Conservation (phyloP, 73 alveolate genomes). For the Effrenium voratum region DNA sequence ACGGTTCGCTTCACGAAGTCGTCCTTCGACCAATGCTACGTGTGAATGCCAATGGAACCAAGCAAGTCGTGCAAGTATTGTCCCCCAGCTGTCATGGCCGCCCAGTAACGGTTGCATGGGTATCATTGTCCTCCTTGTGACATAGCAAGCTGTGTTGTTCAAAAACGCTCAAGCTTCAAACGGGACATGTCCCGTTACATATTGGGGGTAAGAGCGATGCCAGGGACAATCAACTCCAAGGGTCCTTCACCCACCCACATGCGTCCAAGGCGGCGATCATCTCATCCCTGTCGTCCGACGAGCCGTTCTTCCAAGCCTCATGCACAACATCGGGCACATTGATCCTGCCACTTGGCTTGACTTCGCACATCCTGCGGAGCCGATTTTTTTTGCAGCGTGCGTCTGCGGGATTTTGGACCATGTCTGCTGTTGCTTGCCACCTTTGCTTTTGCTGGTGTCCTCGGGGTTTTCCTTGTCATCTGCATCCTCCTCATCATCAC, state of each 20-base stretch:
- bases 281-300: background rate
- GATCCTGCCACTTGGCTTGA: background rate
- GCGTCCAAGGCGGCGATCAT: background rate
- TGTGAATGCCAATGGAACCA: too few relatives aligned
- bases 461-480: too few relatives aligned
- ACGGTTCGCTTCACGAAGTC: background rate
- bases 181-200: too few relatives aligned
- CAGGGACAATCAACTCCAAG: background rate
- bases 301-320: background rate
- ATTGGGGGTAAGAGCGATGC: too few relatives aligned
- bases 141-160: background rate
- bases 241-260: background rate
- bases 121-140: background rate
- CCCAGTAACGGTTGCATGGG: background rate
- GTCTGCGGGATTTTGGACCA: too few relatives aligned
- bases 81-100: background rate
- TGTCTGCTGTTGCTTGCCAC: too few relatives aligned
- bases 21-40: background rate
- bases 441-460: too few relatives aligned
- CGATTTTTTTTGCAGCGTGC: too few relatives aligned
- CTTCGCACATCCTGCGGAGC: background rate
- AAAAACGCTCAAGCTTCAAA: too few relatives aligned
- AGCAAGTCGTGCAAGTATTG: too few relatives aligned
- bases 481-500: too few relatives aligned
- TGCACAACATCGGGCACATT: background rate